These are phyloP conservation scores for Phytopythium chamaehyphon DNA, from an alignment of 352 stramenopile genomes.

Conservation along the genomic window DNA sequence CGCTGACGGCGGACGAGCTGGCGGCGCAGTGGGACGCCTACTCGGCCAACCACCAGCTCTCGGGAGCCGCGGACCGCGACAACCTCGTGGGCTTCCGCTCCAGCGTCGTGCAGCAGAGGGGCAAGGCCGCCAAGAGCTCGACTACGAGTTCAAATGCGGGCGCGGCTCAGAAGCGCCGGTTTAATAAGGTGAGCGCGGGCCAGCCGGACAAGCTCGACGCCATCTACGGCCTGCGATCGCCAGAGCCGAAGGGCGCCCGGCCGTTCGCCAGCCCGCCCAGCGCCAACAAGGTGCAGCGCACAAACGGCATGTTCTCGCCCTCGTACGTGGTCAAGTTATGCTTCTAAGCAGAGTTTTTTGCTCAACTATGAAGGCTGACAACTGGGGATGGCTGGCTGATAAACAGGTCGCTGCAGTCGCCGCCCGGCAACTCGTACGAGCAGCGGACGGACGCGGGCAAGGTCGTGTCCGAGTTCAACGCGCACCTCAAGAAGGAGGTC, in stretches of 20 bases:
- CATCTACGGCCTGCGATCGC: constrained; percentile 73
- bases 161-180: constrained; percentile 42
- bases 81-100: constrained; percentile 69
- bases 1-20: constrained; percentile 72
- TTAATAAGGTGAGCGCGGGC: constrained; percentile 38
- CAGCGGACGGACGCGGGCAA: constrained; percentile 75
- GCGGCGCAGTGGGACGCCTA: constrained; percentile 81
- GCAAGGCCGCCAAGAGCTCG: constrained; percentile 31
- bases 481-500: constrained; percentile 58
- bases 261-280: constrained; percentile 55
- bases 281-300: constrained; percentile 64
- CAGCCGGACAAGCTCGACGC: constrained; percentile 55
- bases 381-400: not conserved
- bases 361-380: not conserved
- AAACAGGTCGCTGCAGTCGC: constrained; percentile 58
- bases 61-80: constrained; percentile 45
- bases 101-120: constrained; percentile 49
- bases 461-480: constrained; percentile 77
- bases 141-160: not conserved
- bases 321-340: constrained; percentile 22
- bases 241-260: constrained; percentile 59
- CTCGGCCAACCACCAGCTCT: constrained; percentile 83
- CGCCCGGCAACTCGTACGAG: constrained; percentile 64
- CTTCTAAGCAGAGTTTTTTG: not conserved
- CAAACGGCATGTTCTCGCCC: constrained; percentile 68